Evolutionary conservation across 192 early-diverging fungal genomes (phyloP), one percentile per base, ranked within the genome.

Genomic region (Allomyces arbusculus): DNA sequence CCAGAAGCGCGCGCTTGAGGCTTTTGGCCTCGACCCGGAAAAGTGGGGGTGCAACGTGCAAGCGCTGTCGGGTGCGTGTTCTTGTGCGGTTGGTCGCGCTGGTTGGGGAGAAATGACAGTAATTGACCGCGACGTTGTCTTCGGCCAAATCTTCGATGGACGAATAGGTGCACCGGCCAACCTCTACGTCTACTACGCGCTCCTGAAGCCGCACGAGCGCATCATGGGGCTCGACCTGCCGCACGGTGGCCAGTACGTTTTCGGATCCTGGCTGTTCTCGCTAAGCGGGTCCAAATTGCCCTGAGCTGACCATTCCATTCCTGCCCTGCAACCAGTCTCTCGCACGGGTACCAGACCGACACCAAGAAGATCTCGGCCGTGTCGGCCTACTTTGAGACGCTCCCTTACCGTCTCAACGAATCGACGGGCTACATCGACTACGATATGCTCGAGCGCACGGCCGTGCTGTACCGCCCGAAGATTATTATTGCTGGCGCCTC

Each of bases 31-130:
- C 68, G 82, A 89, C 72, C 73, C 79, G 20, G 78, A 76, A 44
- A 79, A 90, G 72, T 99, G 95, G 95, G 95, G 95, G 67, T 94
- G 97, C 64, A 99, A 99, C 69, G 95, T 99, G 55, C 95, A 99
- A 75, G 65, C 93, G 22, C 82, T 99, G 65, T 97, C 94, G 50
- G 90, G 85, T 77, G 43, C 16, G 23, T 14, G 11, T 66, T n/a
- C 7, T 61, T 69, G 19, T 12, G 45, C 28, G 23, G 5, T 16
- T 24, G 55, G 19, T 11, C 5, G 40, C 50, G 22, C 12, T 10
- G 44, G 0, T 24, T 23, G 44, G 64, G 11, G 19, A 40, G 61
- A 24, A 64, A 50, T 68, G 3, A 26, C 20, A 62, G 20, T n/a
- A 10, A 26, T 22, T 62, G 63, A 63, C 12, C 50, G 61, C 22